Percentiles rank a stretch among this genome's conserved stretches.
Evolutionary conservation across 2,329 filamentous ascomycete species (phyloP).

Genomic region (Penicillium sp.): DNA sequence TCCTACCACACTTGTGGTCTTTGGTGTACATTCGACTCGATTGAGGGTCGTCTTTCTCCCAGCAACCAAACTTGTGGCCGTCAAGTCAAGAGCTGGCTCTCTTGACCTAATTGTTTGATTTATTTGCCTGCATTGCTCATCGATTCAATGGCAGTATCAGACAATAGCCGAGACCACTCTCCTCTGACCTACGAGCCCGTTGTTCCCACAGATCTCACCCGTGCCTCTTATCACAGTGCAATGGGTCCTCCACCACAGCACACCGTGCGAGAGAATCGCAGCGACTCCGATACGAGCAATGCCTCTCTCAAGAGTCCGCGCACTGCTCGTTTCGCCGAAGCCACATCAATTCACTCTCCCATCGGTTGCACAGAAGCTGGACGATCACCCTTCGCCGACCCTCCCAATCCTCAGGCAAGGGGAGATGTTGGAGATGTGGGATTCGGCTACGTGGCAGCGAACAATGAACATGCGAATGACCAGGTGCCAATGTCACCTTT

Average conservation of each 20-base stretch:
- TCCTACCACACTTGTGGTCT: slow-evolving; percentile 9
- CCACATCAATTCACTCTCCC: slow-evolving; percentile 55
- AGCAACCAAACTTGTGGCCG: not conserved
- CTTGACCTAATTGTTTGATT: slow-evolving; percentile 18
- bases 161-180: slow-evolving; percentile 22
- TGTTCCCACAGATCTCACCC: slow-evolving; percentile 34
- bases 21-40: slow-evolving; percentile 11
- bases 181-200: slow-evolving; percentile 30
- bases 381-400: slow-evolving; percentile 46
- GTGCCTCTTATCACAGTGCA: slow-evolving; percentile 25
- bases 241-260: slow-evolving; percentile 24
- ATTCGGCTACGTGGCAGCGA: slow-evolving; percentile 74
- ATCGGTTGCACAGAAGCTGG: slow-evolving; percentile 42
- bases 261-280: slow-evolving; percentile 22
- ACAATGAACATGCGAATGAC: slow-evolving; percentile 41
- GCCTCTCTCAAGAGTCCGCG: slow-evolving; percentile 45
- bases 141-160: slow-evolving; percentile 21
- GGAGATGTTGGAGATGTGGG: slow-evolving; percentile 68
- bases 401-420: slow-evolving; percentile 43
- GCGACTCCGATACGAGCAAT: slow-evolving; percentile 26
- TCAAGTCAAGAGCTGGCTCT: slow-evolving; percentile 31
- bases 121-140: slow-evolving; percentile 3
- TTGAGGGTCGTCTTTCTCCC: slow-evolving; percentile 1
- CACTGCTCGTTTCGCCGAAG: slow-evolving; percentile 56
- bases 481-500: slow-evolving; percentile 66